Conservation (phyloP, 2,329 filamentous ascomycete species). For the Fusarium verticillioides region DNA sequence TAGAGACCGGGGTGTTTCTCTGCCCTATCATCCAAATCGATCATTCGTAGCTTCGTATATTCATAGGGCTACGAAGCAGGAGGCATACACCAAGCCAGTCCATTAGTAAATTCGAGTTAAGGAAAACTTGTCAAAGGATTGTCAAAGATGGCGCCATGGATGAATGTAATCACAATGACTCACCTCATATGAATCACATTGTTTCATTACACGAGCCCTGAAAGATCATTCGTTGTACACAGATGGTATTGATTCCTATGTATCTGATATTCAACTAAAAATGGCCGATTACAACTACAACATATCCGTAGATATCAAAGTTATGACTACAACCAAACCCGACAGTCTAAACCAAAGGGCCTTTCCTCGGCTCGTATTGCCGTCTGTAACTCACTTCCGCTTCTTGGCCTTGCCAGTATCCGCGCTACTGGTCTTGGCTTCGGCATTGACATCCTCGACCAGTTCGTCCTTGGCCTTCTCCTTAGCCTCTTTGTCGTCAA, state of each 20-base stretch:
- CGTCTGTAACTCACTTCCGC: slow-evolving; percentile 49
- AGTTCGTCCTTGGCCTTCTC: slow-evolving; percentile 54
- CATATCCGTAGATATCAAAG: background rate
- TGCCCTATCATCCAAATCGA: background rate
- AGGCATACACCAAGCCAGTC: background rate
- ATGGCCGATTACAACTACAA: background rate
- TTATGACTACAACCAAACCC: background rate
- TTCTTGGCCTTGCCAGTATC: slow-evolving; percentile 59
- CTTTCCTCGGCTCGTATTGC: background rate
- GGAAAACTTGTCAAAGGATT: background rate
- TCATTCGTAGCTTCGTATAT: background rate
- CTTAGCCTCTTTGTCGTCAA: slow-evolving; percentile 71
- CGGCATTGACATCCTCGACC: slow-evolving; percentile 51
- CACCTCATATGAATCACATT: background rate
- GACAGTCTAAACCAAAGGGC: background rate
- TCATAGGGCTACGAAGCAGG: background rate
- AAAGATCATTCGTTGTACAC: background rate
- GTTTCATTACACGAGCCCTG: background rate
- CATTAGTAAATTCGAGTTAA: background rate
- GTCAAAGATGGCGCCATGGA: background rate
- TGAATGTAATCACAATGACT: background rate
- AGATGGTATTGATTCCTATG: background rate
- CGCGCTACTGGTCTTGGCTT: slow-evolving; percentile 61
- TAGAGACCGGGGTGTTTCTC: background rate
- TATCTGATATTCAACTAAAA: background rate